Percentiles rank a stretch among this genome's conserved stretches.
These are phyloP conservation scores for Sutorius eximius DNA, from an alignment of 1,284 basidiomycete species.

Conservation along the genomic window DNA sequence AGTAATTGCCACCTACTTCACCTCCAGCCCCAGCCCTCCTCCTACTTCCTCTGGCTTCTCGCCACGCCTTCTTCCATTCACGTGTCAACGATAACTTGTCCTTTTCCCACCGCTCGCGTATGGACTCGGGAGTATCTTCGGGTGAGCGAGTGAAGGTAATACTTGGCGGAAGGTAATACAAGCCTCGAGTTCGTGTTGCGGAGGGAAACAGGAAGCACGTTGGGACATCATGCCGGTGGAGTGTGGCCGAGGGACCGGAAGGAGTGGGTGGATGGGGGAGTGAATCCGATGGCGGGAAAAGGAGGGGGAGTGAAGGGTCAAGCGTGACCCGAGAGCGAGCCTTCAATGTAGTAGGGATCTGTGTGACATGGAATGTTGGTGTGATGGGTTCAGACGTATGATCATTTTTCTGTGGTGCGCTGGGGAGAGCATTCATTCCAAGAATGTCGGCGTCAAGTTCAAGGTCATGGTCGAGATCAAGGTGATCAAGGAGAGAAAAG, in stretches of 20 bases:
- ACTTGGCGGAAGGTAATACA: constrained; percentile 35
- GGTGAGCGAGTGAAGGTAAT: constrained; percentile 45
- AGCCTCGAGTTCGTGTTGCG: constrained; percentile 44
- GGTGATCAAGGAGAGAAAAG: constrained; percentile 69
- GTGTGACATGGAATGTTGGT: neutral
- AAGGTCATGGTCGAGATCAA: constrained; percentile 59
- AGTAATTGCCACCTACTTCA: constrained; percentile 24
- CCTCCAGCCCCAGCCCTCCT: constrained; percentile 57
- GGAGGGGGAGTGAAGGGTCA: constrained; percentile 55
- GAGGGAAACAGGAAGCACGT: constrained; percentile 20
- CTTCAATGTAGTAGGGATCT: constrained; percentile 8
- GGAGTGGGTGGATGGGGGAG: constrained; percentile 19
- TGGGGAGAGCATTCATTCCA: constrained; percentile 11
- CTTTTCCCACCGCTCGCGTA: constrained; percentile 71
- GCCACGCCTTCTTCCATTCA: constrained; percentile 78
- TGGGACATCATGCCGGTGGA: constrained; percentile 5
- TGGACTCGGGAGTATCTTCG: constrained; percentile 55
- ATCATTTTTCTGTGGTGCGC: constrained; percentile 2
- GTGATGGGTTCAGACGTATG: neutral
- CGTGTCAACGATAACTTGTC: constrained; percentile 68
- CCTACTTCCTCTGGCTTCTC: constrained; percentile 74
- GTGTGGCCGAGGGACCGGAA: neutral
- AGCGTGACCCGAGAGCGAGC: constrained; percentile 29
- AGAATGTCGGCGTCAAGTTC: constrained; percentile 61
- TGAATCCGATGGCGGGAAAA: constrained; percentile 54